Base-by-base conservation (phyloP, 176 grass and related monocot genomes). In the Musa acuminata region DNA sequence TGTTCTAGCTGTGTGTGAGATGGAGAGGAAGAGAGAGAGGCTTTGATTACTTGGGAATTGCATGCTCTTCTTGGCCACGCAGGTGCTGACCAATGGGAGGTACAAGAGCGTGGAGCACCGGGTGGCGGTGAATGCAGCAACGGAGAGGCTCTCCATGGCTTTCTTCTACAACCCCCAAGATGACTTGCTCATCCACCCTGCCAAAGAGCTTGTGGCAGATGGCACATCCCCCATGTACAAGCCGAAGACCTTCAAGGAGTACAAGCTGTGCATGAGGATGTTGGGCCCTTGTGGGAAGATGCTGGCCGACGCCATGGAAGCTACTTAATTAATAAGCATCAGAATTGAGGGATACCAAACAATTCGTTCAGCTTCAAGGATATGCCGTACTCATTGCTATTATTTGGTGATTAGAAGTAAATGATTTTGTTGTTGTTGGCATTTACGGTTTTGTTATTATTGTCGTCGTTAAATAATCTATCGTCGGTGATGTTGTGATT, bases 41-140 rank as follows among this genome's bases (percentile, higher is more conserved):
- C 29, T 35, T 35, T 35, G 29, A 35, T 35, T 57, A 57, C 13
- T 16, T 57, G 13, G 14, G 55, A 17, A 19, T 59, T 19, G 5
- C 0, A 24, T 48, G 69, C 3, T 35, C 29, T 35, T 35, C 29
- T 35, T 35, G 29, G 29, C 29, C 29, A 35, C 29, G 29, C 80
- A 94, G 91, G 79, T 94, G 21, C 51, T 94, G 71, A 90, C 43
- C 58, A 94, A 94, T 21, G 87, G 77, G 49, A 77, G 49, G 13
- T 79, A 87, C 67, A 82, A 13, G 65, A 89, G 81, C 79, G 81
- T 84, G 0, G 49, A 85, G 71, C 87, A 94, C 19, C 77, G 85
- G 29, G 91, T 73, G 0, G 55, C 84, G 74, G 83, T 82, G 0
- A 94, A 86, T 19, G 2, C 35, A 0, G 21, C 72, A 64, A 83